phyloP scores from a whole-genome alignment of 768 basidiomycete species.

The Lentinula raphanica region DNA sequence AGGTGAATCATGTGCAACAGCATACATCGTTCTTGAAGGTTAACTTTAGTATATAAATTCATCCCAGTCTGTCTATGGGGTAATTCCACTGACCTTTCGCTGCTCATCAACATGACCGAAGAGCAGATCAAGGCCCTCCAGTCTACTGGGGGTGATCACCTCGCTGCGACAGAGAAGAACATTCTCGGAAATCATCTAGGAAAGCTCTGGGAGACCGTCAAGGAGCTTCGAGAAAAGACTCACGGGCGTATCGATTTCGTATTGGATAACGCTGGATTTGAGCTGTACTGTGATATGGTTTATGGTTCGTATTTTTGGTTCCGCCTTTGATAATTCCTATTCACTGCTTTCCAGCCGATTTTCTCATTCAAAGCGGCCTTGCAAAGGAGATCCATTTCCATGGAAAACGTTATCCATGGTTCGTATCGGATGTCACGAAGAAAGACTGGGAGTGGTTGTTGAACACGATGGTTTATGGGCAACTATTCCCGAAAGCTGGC shows the following conservation, averaged over 20 bases:
- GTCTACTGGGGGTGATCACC: conserved; percentile 91
- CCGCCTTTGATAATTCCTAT: conserved; percentile 3
- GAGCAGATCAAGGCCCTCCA: conserved; percentile 96
- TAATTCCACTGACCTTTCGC: conserved; percentile 91
- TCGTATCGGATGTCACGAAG: conserved; percentile 87
- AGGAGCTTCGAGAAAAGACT: conserved; percentile 61
- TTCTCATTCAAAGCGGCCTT: conserved; percentile 84
- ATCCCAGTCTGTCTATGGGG: conserved; percentile 89
- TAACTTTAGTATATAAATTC: not conserved
- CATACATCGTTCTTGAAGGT: not conserved
- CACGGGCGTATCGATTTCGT: conserved; percentile 77
- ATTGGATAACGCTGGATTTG: conserved; percentile 85
- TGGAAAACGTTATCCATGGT: conserved; percentile 94
- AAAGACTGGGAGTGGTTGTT: conserved; percentile 93
- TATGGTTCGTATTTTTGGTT: conserved; percentile 49
- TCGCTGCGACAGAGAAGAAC: conserved; percentile 94
- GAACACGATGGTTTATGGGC: conserved; percentile 85
- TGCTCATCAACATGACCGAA: conserved; percentile 96
- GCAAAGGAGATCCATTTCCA: conserved; percentile 87
- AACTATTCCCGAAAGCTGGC: conserved; percentile 80
- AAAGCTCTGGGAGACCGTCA: conserved; percentile 70
- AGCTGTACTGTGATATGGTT: conserved; percentile 82
- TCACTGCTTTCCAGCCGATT: conserved; percentile 60
- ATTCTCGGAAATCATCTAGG: conserved; percentile 83
- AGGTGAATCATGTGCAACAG: conserved; percentile 46